These are phyloP conservation scores for Cadophora gregata DNA, from an alignment of 2,329 filamentous ascomycete species.

Conservation along the genomic window DNA sequence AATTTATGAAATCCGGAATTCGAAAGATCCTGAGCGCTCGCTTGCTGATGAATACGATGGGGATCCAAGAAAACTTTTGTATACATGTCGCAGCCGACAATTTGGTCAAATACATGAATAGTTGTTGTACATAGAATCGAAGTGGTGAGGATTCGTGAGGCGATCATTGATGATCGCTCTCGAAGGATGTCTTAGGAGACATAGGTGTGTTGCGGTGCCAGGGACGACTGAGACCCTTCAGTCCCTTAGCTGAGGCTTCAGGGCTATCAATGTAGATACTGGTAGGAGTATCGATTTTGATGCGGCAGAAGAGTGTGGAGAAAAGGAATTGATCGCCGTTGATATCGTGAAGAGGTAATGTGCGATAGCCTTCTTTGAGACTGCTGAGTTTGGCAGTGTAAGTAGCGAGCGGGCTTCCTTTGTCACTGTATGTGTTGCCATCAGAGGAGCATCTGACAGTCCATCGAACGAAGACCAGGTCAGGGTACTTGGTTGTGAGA, in stretches of 20 bases:
- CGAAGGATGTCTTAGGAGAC: constrained; percentile 39
- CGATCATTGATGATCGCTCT: constrained; percentile 31
- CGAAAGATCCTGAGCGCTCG: constrained; percentile 26
- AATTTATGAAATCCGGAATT: constrained; percentile 26
- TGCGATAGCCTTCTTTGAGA: constrained; percentile 90
- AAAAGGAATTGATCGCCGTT: constrained; percentile 94
- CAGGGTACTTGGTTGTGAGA: constrained; percentile 91
- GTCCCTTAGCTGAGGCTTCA: constrained; percentile 56
- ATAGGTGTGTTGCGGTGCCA: constrained; percentile 54
- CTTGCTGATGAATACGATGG: constrained; percentile 23
- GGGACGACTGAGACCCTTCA: constrained; percentile 62
- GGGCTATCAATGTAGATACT: constrained; percentile 61
- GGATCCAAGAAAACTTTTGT: constrained; percentile 36
- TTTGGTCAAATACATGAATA: constrained; percentile 32
- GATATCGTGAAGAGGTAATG: constrained; percentile 85
- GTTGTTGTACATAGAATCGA: constrained; percentile 36
- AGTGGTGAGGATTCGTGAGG: constrained; percentile 16
- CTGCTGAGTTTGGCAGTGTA: constrained; percentile 93
- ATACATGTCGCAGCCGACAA: constrained; percentile 28
- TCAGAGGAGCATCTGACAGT: constrained; percentile 87
- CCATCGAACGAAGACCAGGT: constrained; percentile 92
- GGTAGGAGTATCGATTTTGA: constrained; percentile 68
- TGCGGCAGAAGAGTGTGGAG: constrained; percentile 90
- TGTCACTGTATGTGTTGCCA: constrained; percentile 70
- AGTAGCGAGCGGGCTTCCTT: constrained; percentile 73